Evolutionary conservation across 768 basidiomycete species (phyloP).

Genomic region (Leucosporidium yakuticum): DNA sequence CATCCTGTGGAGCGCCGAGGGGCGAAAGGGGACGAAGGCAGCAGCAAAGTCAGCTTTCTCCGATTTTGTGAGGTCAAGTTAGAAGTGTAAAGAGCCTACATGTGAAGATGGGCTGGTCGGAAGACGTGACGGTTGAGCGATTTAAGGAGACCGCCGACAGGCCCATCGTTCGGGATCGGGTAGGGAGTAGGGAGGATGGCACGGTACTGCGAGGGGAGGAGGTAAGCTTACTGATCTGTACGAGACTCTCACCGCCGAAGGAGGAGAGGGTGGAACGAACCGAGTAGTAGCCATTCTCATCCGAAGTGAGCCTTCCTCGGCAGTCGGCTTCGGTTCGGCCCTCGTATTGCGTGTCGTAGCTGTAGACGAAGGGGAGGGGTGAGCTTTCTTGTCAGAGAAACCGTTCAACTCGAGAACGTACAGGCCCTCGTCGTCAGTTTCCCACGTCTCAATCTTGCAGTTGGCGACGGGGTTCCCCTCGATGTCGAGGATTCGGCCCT

Average conservation of each 20-base stretch:
- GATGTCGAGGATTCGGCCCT: constrained; percentile 62
- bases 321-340: constrained; percentile 32
- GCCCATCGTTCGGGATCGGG: constrained; percentile 35
- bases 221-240: background rate
- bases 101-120: constrained; percentile 74
- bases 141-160: constrained; percentile 46
- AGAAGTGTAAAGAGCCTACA: constrained; percentile 38
- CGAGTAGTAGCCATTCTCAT: constrained; percentile 34
- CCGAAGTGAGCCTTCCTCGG: constrained; percentile 33
- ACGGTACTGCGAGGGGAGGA: constrained; percentile 17
- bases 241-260: background rate
- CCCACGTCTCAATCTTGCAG: constrained; percentile 47
- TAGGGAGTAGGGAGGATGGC: constrained; percentile 34
- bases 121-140: constrained; percentile 60
- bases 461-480: constrained; percentile 41
- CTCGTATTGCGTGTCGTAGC: constrained; percentile 35
- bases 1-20: constrained; percentile 12
- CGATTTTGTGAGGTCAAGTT: background rate
- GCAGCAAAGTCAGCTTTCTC: background rate
- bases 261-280: constrained; percentile 1
- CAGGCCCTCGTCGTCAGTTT: constrained; percentile 47
- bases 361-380: background rate
- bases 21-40: background rate
- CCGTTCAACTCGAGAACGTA: constrained; percentile 40
- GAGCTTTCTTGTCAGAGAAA: no score